Base-by-base conservation (phyloP, 768 basidiomycete species). In the Pleurotus salmoneostramineus region DNA sequence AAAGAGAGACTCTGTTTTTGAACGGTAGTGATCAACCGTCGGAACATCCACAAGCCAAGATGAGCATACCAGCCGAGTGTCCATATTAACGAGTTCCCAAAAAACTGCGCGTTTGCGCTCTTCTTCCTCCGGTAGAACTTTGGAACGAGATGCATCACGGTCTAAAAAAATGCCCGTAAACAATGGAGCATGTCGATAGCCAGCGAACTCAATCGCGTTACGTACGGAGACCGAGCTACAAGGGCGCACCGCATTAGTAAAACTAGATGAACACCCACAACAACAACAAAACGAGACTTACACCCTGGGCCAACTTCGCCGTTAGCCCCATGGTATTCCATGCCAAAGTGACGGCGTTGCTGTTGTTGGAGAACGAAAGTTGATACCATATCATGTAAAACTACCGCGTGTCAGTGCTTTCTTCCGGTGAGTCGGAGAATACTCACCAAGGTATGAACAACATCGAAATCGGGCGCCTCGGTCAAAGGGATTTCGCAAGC, bases 321-420 rank as follows among this genome's bases (percentile, higher is more conserved):
- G 87, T 80, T 56, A 90, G 83, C 15, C 88, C 88, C 83, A 89
- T 84, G 44, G 89, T 72, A 58, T 87, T 86, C 87, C 87, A 90
- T 14, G 87, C 86, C 58, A 88, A 86, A 12, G 86, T 84, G 10
- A 86, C 78, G 0, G 85, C 87, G 61, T 87, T 85, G 60, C 82
- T 87, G 67, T 88, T 84, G 66, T 88, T 85, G 11, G 87, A 88
- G 61, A 88, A 89, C 61, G 87, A 83, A 15, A 88, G 74, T 56
- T 88, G 82, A 64, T 86, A 89, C 83, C 86, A 88, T 37, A 85
- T 79, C 86, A 87, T 88, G 66, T 85, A 86, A 65, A 81, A 81
- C 74, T 80, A 44, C 54, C 46, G 42, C 32, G 14, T 15, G 57
- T 49, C 34, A 59, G 45, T 50, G 60, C 12, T 33, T 49, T 43